phyloP scores from a whole-genome alignment of 139 green algal genomes.

The Desmodesmus armatus region DNA sequence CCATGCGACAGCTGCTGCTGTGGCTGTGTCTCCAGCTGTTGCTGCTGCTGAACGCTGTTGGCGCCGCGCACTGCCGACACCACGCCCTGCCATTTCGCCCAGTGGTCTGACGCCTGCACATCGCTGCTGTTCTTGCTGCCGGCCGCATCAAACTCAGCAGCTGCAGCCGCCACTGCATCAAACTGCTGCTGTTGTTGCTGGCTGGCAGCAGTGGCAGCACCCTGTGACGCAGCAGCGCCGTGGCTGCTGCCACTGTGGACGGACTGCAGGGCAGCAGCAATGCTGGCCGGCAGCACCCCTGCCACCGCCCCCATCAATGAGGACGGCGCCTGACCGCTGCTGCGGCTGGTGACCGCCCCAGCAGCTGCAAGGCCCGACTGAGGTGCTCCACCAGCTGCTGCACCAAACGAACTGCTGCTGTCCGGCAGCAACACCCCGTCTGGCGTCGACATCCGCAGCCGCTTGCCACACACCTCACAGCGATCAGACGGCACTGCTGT shows the following conservation, averaged over 20 bases:
- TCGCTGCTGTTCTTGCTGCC: neutral
- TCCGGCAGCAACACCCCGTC: neutral
- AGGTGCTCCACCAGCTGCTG: conserved; percentile 16
- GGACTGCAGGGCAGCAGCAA: too few relatives aligned
- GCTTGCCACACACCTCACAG: conserved; percentile 38
- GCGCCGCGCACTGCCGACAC: neutral
- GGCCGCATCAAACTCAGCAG: neutral
- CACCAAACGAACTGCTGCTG: neutral
- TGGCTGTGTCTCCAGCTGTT: neutral
- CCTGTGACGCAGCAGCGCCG: neutral
- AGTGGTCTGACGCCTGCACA: neutral
- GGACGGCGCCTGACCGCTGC: too few relatives aligned
- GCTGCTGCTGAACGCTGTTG: too few relatives aligned
- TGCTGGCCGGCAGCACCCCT: neutral
- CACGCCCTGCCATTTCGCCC: conserved; percentile 5
- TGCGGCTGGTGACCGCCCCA: too few relatives aligned
- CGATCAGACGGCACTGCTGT: neutral
- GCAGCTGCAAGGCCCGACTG: too few relatives aligned
- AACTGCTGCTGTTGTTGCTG: neutral
- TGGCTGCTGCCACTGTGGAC: neutral
- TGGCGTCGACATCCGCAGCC: neutral
- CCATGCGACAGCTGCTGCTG: neutral
- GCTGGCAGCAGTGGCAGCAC: neutral
- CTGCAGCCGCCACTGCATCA: conserved; percentile 29
- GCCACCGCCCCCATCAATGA: too few relatives aligned